phyloP scores from a whole-genome alignment of 371 early-diverging fungal species.

The Apophysomyces sp. region DNA sequence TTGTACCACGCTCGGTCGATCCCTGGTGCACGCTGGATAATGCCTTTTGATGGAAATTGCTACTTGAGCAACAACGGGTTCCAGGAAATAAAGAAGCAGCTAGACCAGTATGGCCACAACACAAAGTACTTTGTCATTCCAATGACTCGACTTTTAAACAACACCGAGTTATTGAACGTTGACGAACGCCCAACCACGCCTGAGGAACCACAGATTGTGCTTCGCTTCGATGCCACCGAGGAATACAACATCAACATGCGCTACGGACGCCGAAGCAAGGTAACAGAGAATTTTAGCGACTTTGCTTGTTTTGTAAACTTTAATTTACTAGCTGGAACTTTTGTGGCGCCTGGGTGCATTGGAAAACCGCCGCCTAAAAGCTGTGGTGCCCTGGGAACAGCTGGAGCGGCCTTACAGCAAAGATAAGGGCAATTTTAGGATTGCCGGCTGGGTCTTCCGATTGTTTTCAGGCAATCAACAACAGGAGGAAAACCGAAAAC shows the following conservation, averaged over 20 bases:
- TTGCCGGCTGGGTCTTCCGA: constrained; percentile 64
- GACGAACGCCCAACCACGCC: constrained; percentile 56
- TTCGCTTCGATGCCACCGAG: constrained; percentile 53
- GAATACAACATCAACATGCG: constrained; percentile 61
- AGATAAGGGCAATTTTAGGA: constrained; percentile 54
- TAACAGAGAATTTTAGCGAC: constrained; percentile 25
- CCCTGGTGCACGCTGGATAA: constrained; percentile 56
- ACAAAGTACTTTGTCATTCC: constrained; percentile 63
- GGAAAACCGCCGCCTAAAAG: constrained; percentile 47
- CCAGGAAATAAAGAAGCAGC: constrained; percentile 48
- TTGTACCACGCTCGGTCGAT: constrained; percentile 51
- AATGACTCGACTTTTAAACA: constrained; percentile 61
- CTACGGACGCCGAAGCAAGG: constrained; percentile 67
- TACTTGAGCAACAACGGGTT: constrained; percentile 56
- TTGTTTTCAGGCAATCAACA: constrained; percentile 61
- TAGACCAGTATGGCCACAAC: constrained; percentile 40
- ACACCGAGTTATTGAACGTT: constrained; percentile 45
- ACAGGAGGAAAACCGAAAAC: constrained; percentile 60
- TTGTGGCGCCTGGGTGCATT: constrained; percentile 63
- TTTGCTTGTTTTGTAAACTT: too few relatives aligned
- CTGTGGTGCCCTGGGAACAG: constrained; percentile 59
- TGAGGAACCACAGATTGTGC: constrained; percentile 69
- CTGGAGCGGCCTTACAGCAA: constrained; percentile 41
- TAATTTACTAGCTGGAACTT: constrained; percentile 52
- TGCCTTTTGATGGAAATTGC: constrained; percentile 68